These are phyloP conservation scores for Kwoniella sp. DNA, from an alignment of 768 basidiomycete genomes.

Conservation along the genomic window DNA sequence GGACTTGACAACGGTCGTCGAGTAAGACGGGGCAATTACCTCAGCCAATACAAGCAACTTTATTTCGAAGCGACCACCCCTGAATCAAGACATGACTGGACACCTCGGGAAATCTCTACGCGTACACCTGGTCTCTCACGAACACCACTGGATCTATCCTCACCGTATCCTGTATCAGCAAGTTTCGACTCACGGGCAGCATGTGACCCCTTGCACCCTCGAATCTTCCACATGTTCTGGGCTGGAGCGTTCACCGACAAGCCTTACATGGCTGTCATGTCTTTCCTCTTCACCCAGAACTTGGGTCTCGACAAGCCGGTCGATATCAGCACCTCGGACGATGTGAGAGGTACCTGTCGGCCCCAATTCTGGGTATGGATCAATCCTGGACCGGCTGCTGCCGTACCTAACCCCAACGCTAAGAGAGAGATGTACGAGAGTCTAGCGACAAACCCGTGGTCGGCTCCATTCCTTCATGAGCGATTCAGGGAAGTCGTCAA, in stretches of 20 bases:
- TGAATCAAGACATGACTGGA: slow-evolving; percentile 51
- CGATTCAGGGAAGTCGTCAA: slow-evolving; percentile 88
- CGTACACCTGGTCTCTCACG: slow-evolving; percentile 39
- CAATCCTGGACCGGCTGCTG: slow-evolving; percentile 93
- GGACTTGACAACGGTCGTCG: slow-evolving; percentile 81
- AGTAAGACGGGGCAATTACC: slow-evolving; percentile 68
- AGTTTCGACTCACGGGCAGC: slow-evolving; percentile 55
- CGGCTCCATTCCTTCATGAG: slow-evolving; percentile 88
- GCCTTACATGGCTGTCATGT: slow-evolving; percentile 90
- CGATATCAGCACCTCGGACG: slow-evolving; percentile 55
- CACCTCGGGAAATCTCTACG: slow-evolving; percentile 25
- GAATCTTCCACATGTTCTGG: slow-evolving; percentile 99
- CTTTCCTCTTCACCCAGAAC: slow-evolving; percentile 95
- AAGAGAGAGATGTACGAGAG: slow-evolving; percentile 77
- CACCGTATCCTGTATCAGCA: slow-evolving; percentile 40
- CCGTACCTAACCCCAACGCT: slow-evolving; percentile 81
- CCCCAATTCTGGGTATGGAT: slow-evolving; percentile 98
- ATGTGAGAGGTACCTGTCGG: slow-evolving; percentile 64
- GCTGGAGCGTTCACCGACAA: slow-evolving; percentile 98
- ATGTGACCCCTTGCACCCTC: slow-evolving; percentile 82
- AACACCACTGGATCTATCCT: slow-evolving; percentile 37
- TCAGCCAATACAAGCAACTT: slow-evolving; percentile 85
- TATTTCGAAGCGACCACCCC: slow-evolving; percentile 66
- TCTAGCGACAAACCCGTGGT: slow-evolving; percentile 83
- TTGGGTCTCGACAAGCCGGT: slow-evolving; percentile 71